Evolutionary conservation across 345 rosid genomes (phyloP).

Genomic region (Murraya paniculata): DNA sequence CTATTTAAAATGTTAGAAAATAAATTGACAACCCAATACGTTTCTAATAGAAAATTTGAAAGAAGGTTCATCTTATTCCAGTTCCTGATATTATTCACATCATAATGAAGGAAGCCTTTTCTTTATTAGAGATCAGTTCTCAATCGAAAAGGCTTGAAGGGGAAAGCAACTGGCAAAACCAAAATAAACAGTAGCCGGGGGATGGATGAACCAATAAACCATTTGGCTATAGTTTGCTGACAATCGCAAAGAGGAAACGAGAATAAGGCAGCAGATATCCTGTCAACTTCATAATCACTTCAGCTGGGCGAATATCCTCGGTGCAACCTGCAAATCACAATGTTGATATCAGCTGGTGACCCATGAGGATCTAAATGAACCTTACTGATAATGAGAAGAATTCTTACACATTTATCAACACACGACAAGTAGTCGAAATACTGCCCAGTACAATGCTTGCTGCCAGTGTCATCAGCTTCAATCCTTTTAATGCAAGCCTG

Average conservation of each 20-base stretch:
- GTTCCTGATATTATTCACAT: background rate
- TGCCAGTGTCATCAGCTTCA: conserved; percentile 19
- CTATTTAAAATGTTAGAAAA: too few relatives aligned
- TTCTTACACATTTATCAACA: conserved; percentile 32
- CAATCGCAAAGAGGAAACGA: background rate
- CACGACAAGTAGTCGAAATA: conserved; percentile 36
- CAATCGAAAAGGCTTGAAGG: background rate
- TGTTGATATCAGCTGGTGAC: background rate
- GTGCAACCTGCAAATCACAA: conserved; percentile 41
- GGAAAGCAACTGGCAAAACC: background rate
- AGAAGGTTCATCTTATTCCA: background rate
- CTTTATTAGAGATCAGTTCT: background rate
- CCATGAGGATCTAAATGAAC: background rate
- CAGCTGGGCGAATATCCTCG: conserved; percentile 18
- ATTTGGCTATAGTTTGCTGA: conserved; percentile 1
- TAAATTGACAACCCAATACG: too few relatives aligned
- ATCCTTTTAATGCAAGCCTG: conserved; percentile 43
- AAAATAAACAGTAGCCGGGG: background rate
- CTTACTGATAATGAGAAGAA: background rate
- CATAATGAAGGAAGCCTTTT: too few relatives aligned
- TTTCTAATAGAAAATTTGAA: too few relatives aligned
- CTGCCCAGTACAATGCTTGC: conserved; percentile 39
- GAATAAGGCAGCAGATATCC: background rate
- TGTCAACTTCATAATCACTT: conserved; percentile 19
- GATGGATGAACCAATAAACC: conserved; percentile 3